Evolutionary conservation across 2,329 filamentous ascomycete genomes (phyloP), one percentile per base, ranked within the genome.

Genomic region (Nothomitra cinnamomea): DNA sequence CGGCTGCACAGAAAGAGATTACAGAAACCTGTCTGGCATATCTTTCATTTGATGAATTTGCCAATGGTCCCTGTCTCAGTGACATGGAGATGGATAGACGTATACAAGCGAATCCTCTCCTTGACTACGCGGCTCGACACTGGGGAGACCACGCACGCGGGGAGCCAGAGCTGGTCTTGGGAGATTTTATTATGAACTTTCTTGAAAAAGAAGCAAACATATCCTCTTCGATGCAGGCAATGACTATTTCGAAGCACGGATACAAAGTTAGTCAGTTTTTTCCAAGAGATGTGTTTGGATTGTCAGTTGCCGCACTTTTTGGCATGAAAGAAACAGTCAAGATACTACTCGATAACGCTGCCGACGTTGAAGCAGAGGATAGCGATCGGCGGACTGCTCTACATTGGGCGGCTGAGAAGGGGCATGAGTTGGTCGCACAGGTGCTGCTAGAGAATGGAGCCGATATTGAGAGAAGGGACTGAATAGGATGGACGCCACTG

Each of bases 1-100:
- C 61, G 0, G 24, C 60, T 38, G 62, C 62, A 38, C 35, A 7
- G 15, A 15, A 38, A 38, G 35, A 38, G 35, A 15, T 38, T 38
- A 15, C 35, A 38, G 35, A 38, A 38, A 38, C 35, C 15, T 38
- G 35, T 38, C 35, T 38, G 35, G 15, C 35, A 38, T 38, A 38
- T 38, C 35, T 38, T 38, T 38, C 35, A 7, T 38, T 38, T 38
- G 35, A 38, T 15, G 35, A 38, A 38, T 38, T 38, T 38, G 35
- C 35, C 35, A 38, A 38, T 15, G 35, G 35, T 15, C 35, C 35
- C 35, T 38, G 35, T 38, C 35, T 38, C 35, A 38, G 35, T 7
- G 35, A 38, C 35, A 38, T 38, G 35, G 35, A 38, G 35, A 38
- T 38, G 35, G 35, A 38, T 38, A 38, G 35, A 15, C 35, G 35